Evolutionary conservation across 768 basidiomycete species (phyloP).

Genomic region (Tricholoma bakamatsutake): DNA sequence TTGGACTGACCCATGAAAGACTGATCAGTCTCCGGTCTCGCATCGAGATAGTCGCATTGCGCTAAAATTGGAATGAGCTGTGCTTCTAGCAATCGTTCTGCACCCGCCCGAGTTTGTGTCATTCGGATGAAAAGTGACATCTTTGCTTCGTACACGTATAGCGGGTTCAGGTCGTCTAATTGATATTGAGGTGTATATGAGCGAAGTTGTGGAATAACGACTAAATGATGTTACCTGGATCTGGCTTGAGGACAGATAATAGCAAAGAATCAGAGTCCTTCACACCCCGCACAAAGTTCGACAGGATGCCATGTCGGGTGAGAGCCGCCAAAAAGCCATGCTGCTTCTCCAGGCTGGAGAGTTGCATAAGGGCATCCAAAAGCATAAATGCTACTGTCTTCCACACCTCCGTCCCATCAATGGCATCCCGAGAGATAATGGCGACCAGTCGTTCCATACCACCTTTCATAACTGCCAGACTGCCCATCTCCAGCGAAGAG

Average conservation of each 20-base stretch:
- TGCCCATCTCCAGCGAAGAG: conserved; percentile 52
- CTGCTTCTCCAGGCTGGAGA: conserved; percentile 67
- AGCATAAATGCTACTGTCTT: conserved; percentile 92
- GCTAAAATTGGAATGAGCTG: conserved; percentile 70
- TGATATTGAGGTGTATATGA: background rate
- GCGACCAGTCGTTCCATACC: conserved; percentile 68
- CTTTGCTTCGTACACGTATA: conserved; percentile 95
- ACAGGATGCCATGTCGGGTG: conserved; percentile 68
- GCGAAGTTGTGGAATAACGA: background rate
- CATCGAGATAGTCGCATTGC: conserved; percentile 83
- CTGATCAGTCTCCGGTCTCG: conserved; percentile 78
- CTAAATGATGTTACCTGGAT: conserved; percentile 62
- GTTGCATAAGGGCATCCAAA: conserved; percentile 71
- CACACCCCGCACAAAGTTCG: conserved; percentile 76
- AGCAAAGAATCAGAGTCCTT: conserved; percentile 78
- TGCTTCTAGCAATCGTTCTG: conserved; percentile 77
- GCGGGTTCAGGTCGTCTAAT: conserved; percentile 79
- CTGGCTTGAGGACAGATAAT: conserved; percentile 75
- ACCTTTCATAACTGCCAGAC: conserved; percentile 59
- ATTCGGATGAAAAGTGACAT: conserved; percentile 85
- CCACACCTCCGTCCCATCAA: conserved; percentile 96
- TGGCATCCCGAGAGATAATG: conserved; percentile 81
- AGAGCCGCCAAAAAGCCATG: conserved; percentile 54
- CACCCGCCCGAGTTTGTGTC: conserved; percentile 76
- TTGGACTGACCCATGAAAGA: conserved; percentile 64